Conservation (phyloP, 2,329 filamentous ascomycete species). For the Verticillium longisporum region DNA sequence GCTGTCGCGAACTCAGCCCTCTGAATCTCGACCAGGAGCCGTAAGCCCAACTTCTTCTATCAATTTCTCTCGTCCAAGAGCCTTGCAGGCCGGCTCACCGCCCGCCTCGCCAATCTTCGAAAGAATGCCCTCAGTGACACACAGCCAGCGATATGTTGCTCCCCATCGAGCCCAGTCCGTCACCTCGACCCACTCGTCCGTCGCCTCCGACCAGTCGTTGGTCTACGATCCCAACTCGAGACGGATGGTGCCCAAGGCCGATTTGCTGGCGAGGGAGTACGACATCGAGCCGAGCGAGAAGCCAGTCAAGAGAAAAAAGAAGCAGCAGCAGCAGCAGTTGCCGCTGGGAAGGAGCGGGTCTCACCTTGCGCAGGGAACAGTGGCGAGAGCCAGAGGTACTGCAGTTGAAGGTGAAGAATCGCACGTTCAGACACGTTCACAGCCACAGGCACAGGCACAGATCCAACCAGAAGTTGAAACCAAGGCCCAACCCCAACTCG, state of each 20-base stretch:
- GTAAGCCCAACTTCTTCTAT: constrained; percentile 43
- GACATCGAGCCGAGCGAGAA: constrained; percentile 22
- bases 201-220: constrained; percentile 33
- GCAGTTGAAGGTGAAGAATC: constrained; percentile 28
- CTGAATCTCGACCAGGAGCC: constrained; percentile 31
- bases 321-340: constrained; percentile 22
- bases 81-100: constrained; percentile 32
- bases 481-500: not conserved
- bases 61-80: constrained; percentile 53
- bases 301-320: constrained; percentile 33
- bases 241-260: constrained; percentile 47
- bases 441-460: constrained; percentile 5
- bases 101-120: constrained; percentile 20
- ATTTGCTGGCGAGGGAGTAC: constrained; percentile 36
- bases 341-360: constrained; percentile 31
- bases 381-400: constrained; percentile 43
- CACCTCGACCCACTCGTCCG: constrained; percentile 16
- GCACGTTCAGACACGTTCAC: not conserved
- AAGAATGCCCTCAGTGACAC: constrained; percentile 11
- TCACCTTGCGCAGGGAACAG: constrained; percentile 44
- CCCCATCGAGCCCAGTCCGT: constrained; percentile 16
- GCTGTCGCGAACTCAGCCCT: constrained; percentile 23
- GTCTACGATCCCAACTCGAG: constrained; percentile 62
- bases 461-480: not conserved
- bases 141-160: constrained; percentile 14